Evolutionary conservation across 208 protist genomes (phyloP).

Genomic region (Trypanosoma cruzi): DNA sequence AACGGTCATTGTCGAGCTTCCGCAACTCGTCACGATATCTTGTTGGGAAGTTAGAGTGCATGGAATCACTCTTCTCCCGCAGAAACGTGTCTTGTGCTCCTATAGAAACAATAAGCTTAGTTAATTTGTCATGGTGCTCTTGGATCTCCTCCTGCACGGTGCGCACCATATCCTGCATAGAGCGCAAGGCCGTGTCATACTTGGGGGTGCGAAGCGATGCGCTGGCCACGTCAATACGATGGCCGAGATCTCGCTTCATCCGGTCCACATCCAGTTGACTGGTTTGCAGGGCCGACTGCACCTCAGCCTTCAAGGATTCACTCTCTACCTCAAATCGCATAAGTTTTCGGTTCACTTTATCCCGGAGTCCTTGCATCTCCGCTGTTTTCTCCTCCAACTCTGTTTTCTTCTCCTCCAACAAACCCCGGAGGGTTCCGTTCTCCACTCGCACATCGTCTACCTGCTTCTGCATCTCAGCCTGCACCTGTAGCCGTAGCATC

Average conservation of each 20-base stretch:
- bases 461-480: slow-evolving; percentile 52
- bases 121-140: slow-evolving; percentile 69
- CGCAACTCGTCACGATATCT: slow-evolving; percentile 70
- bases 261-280: slow-evolving; percentile 59
- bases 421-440: slow-evolving; percentile 52
- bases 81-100: slow-evolving; percentile 76
- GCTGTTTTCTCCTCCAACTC: slow-evolving; percentile 57
- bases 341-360: slow-evolving; percentile 54
- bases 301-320: slow-evolving; percentile 57
- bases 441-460: slow-evolving; percentile 40
- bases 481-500: slow-evolving; percentile 40
- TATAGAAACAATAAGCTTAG: slow-evolving; percentile 77
- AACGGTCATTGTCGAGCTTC: slow-evolving; percentile 65
- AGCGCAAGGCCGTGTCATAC: slow-evolving; percentile 75
- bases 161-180: slow-evolving; percentile 59
- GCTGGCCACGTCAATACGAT: slow-evolving; percentile 70
- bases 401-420: slow-evolving; percentile 53
- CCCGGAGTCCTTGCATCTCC: slow-evolving; percentile 62
- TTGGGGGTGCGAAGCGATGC: slow-evolving; percentile 67
- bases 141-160: slow-evolving; percentile 72
- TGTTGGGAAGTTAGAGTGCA: slow-evolving; percentile 78
- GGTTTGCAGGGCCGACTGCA: slow-evolving; percentile 50
- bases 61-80: slow-evolving; percentile 65
- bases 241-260: slow-evolving; percentile 75
- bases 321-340: slow-evolving; percentile 66